These are phyloP conservation scores for Stereocaulon alpinum DNA, from an alignment of 495 filamentous ascomycete genomes.

Conservation along the genomic window DNA sequence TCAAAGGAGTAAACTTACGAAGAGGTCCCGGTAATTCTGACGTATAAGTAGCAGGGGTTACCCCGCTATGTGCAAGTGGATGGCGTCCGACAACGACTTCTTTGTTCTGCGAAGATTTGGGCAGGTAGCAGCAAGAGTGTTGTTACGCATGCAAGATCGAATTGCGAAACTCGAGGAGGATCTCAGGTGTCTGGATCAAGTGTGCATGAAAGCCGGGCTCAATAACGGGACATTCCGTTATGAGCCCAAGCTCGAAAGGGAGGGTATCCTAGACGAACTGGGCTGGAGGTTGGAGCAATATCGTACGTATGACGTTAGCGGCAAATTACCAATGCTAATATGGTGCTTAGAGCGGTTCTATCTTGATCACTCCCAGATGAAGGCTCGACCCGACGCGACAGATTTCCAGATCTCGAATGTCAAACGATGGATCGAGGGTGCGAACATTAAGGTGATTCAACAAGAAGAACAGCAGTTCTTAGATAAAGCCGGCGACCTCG, in stretches of 20 bases:
- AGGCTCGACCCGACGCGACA: conserved; percentile 15
- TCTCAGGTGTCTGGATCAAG: conserved; percentile 3
- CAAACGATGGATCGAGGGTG: conserved; percentile 23
- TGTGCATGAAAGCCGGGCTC: conserved; percentile 8
- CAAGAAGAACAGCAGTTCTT: conserved; percentile 24
- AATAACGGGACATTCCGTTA: conserved; percentile 28
- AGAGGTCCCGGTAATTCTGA: not conserved
- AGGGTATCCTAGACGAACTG: conserved; percentile 18
- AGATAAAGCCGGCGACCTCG: conserved; percentile 22
- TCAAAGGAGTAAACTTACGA: not conserved
- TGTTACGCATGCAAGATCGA: conserved; percentile 23
- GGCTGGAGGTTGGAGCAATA: conserved; percentile 12
- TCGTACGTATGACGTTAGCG: conserved; percentile 13
- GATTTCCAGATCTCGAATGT: conserved; percentile 17
- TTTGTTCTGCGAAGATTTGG: conserved; percentile 29
- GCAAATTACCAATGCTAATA: not conserved
- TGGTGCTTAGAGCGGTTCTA: conserved; percentile 23
- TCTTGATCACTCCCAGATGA: conserved; percentile 21
- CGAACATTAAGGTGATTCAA: conserved; percentile 18
- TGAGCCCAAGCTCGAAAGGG: conserved; percentile 17
- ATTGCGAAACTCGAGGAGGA: conserved; percentile 14
- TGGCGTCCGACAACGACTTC: conserved; percentile 32
- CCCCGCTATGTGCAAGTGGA: conserved; percentile 25
- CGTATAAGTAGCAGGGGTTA: conserved; percentile 24
- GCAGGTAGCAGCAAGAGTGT: conserved; percentile 24